These are phyloP conservation scores for Alternaria arbusti DNA, from an alignment of 2,329 filamentous ascomycete genomes.

Conservation along the genomic window DNA sequence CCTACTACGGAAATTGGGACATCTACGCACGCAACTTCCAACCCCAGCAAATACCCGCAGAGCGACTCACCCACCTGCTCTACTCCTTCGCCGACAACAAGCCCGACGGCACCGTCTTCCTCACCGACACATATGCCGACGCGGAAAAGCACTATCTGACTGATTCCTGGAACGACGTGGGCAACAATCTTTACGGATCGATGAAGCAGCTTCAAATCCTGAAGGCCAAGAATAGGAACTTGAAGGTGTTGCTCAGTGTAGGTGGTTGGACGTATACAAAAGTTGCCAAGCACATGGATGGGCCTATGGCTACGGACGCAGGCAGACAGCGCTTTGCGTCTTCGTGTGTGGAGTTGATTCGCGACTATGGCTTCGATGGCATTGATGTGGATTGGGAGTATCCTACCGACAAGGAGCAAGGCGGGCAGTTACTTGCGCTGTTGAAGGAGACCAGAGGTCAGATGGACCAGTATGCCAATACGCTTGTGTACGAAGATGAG, in stretches of 20 bases:
- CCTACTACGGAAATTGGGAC: constrained; percentile 80
- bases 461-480: constrained; percentile 50
- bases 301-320: constrained; percentile 67
- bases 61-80: constrained; percentile 85
- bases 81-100: constrained; percentile 91
- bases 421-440: constrained; percentile 48
- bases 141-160: constrained; percentile 63
- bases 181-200: constrained; percentile 77
- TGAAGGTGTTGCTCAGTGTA: constrained; percentile 83
- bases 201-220: constrained; percentile 77
- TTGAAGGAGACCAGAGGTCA: constrained; percentile 48
- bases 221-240: constrained; percentile 76
- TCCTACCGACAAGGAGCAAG: constrained; percentile 51
- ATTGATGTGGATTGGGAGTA: constrained; percentile 59
- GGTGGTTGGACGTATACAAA: constrained; percentile 79
- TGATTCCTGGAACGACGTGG: constrained; percentile 70
- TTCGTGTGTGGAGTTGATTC: constrained; percentile 75
- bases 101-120: constrained; percentile 73
- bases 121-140: constrained; percentile 39
- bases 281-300: constrained; percentile 69
- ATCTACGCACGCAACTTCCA: constrained; percentile 86
- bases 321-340: constrained; percentile 72
- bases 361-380: constrained; percentile 74
- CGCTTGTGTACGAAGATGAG: constrained; percentile 28
- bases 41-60: constrained; percentile 81